Percentiles rank a stretch among this genome's conserved stretches.
phyloP scores from a whole-genome alignment of 2,329 filamentous ascomycete genomes.

The Pseudogymnoascus sp. region DNA sequence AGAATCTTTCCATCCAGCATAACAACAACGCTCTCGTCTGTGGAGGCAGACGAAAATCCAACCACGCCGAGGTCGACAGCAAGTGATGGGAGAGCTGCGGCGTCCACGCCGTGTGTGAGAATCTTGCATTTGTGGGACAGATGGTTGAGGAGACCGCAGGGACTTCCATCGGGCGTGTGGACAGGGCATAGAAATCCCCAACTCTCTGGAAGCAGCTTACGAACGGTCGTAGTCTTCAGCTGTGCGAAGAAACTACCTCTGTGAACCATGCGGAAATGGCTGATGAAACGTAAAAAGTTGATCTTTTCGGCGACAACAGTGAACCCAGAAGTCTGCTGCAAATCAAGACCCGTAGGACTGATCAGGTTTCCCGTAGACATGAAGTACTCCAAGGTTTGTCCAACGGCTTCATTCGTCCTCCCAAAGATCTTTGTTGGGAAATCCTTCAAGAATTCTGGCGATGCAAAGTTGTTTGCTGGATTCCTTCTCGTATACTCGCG shows the following conservation, averaged over 20 bases:
- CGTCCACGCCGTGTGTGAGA: constrained; percentile 66
- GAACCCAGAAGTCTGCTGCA: constrained; percentile 91
- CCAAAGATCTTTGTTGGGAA: constrained; percentile 71
- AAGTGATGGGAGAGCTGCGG: constrained; percentile 63
- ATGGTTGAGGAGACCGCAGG: constrained; percentile 92
- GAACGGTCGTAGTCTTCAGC: constrained; percentile 91
- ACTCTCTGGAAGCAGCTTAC: constrained; percentile 90
- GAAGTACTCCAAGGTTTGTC: constrained; percentile 85
- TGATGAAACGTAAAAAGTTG: constrained; percentile 97
- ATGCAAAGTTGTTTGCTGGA: constrained; percentile 63
- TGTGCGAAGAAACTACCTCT: constrained; percentile 98
- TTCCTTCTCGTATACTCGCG: constrained; percentile 49
- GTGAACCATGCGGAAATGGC: constrained; percentile 98
- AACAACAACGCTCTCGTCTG: constrained; percentile 77
- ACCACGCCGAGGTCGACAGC: constrained; percentile 74
- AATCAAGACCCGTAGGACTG: constrained; percentile 82
- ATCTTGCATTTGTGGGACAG: constrained; percentile 91
- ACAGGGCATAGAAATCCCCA: constrained; percentile 98
- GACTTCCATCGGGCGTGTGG: constrained; percentile 91
- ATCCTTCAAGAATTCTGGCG: constrained; percentile 68
- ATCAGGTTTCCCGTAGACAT: constrained; percentile 90
- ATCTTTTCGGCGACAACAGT: constrained; percentile 97
- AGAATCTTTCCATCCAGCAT: constrained; percentile 85
- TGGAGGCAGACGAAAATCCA: constrained; percentile 64
- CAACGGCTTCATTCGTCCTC: constrained; percentile 80